A percentile compares a stretch with the other conserved stretches of the same genome.
Evolutionary conservation across 352 stramenopile genomes (phyloP).

Genomic region (Globisporangium irregulare): DNA sequence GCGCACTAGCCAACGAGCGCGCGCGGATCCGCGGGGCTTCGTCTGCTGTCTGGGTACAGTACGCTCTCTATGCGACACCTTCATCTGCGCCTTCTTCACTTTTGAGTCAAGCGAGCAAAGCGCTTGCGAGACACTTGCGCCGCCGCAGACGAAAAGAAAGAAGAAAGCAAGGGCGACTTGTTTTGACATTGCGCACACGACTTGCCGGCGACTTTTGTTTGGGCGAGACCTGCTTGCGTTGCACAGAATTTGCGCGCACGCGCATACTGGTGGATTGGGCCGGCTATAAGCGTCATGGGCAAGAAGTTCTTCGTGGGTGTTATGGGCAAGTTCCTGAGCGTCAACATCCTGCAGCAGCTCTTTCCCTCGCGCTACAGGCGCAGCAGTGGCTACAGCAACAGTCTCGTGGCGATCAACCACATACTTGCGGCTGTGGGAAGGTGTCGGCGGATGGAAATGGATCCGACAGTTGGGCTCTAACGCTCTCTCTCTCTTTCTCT

Average conservation of each 20-base stretch:
- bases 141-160: background rate
- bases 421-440: background rate
- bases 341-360: conserved; percentile 36
- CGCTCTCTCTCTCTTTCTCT: background rate
- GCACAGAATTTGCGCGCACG: conserved; percentile 10
- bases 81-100: background rate
- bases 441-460: background rate
- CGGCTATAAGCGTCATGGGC: conserved; percentile 37
- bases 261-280: conserved; percentile 36
- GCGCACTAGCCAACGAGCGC: background rate
- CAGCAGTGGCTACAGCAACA: background rate
- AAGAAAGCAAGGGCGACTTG: background rate
- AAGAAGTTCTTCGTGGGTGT: conserved; percentile 33
- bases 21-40: background rate
- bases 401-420: background rate
- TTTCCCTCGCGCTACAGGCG: conserved; percentile 11
- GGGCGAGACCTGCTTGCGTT: background rate
- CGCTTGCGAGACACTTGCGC: background rate
- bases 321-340: conserved; percentile 51
- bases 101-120: background rate
- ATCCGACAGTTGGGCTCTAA: background rate
- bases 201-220: background rate
- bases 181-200: background rate
- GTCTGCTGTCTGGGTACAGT: background rate
- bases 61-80: background rate